Evolutionary conservation across 2,329 filamentous ascomycete species (phyloP).

Genomic region (Septoria petroselini): DNA sequence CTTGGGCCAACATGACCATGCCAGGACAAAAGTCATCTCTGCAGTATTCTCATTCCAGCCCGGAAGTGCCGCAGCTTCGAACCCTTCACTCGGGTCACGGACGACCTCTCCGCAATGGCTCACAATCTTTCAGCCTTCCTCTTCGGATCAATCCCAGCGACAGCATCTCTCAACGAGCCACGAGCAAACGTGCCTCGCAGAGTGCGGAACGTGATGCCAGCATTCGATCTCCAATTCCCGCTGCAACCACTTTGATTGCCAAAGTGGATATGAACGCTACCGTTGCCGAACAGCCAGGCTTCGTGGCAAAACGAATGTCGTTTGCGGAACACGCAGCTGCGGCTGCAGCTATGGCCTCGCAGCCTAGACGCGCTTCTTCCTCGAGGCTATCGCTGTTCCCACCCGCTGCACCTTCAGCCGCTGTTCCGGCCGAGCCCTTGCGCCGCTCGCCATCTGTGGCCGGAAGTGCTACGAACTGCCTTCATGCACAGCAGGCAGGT

Average conservation of each 20-base stretch:
- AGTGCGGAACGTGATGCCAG: slow-evolving; percentile 19
- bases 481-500: slow-evolving; percentile 5
- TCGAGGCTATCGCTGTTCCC: slow-evolving; percentile 29
- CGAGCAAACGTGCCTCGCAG: slow-evolving; percentile 9
- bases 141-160: slow-evolving; percentile 39
- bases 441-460: slow-evolving; percentile 19
- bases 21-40: background rate
- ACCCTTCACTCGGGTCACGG: slow-evolving; percentile 3
- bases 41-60: slow-evolving; percentile 1
- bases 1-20: slow-evolving; percentile 23
- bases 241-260: slow-evolving; percentile 27
- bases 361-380: background rate
- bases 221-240: slow-evolving; percentile 26
- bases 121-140: slow-evolving; percentile 33
- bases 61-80: slow-evolving; percentile 2
- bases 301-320: background rate
- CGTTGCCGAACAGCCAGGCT: slow-evolving; percentile 1
- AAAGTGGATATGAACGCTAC: slow-evolving; percentile 23
- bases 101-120: slow-evolving; percentile 20
- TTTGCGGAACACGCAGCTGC: slow-evolving; percentile 10
- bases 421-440: slow-evolving; percentile 4
- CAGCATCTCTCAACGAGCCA: slow-evolving; percentile 15
- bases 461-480: background rate
- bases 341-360: slow-evolving; percentile 1
- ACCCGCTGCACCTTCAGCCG: slow-evolving; percentile 6